Base-by-base conservation (phyloP, 352 stramenopile genomes). In the Globisporangium nodosum region DNA sequence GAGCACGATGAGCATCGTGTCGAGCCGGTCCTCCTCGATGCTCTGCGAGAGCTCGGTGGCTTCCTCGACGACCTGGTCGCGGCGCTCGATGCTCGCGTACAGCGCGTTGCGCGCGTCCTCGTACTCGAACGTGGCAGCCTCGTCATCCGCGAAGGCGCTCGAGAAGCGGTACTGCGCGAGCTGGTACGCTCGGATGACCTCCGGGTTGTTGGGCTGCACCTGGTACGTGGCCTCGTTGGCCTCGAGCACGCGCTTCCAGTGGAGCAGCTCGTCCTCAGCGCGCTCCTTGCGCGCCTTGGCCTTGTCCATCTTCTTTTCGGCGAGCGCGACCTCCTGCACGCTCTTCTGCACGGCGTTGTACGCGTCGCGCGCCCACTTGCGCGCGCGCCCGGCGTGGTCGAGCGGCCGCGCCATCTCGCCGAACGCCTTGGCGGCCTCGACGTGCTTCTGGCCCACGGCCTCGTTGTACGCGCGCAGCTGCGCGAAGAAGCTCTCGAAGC, bases 401-500 rank as follows among this genome's bases (percentile, higher is more conserved):
- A 94, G 78, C 35, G 85, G 85, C 24, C 76, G 74, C 1, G 79
- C 84, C 77, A 94, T 90, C 49, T 94, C 81, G 37, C 78, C 51
- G 37, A 90, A 82, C 13, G 85, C 78, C 63, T 91, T 91, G 58
- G 74, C 85, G 27, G 84, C 82, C 35, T 86, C 80, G 18, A 92
- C 21, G 63, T 90, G 74, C 51, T 92, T 92, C 56, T 78, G 80
- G 5, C 85, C 85, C 9, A 94, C 70, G 31, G 71, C 71, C 54
- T 91, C 77, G 66, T 91, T 94, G 71, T 94, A 94, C 21, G 66
- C 68, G 50, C 84, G 74, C 78, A 94, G 83, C 49, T 88, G 78
- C 35, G 63, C 66, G 56, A 94, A 92, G 52, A 92, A 91, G 40
- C 76, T 70, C 46, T 85, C 76, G 49, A 92, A 91, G 59, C 78